These are phyloP conservation scores for Camillea tinctor DNA, from an alignment of 2,329 filamentous ascomycete genomes.

Conservation along the genomic window DNA sequence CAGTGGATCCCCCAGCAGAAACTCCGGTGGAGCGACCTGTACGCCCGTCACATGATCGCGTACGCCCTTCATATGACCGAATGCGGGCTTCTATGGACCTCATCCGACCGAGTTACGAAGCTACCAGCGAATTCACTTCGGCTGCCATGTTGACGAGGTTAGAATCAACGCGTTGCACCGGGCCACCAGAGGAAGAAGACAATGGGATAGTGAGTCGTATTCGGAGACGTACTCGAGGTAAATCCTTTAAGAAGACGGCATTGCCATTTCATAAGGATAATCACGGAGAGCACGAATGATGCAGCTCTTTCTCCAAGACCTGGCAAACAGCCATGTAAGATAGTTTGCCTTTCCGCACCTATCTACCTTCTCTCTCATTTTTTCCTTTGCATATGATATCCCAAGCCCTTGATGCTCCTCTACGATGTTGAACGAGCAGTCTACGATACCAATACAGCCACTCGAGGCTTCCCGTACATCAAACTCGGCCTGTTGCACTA, in stretches of 20 bases:
- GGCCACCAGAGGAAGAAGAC: conserved; percentile 12
- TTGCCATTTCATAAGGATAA: conserved; percentile 30
- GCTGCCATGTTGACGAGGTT: conserved; percentile 81
- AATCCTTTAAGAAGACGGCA: conserved; percentile 32
- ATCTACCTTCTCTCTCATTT: conserved; percentile 5
- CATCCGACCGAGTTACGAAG: conserved; percentile 79
- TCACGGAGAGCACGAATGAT: conserved; percentile 29
- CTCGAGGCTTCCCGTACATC: conserved; percentile 11
- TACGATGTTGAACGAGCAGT: conserved; percentile 28
- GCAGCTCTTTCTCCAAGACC: not conserved
- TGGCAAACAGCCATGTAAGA: conserved; percentile 9
- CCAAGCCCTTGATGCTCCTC: conserved; percentile 16
- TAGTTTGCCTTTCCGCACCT: conserved; percentile 5
- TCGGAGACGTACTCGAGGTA: conserved; percentile 34
- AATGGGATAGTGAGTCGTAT: conserved; percentile 32
- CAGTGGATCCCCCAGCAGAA: conserved; percentile 21
- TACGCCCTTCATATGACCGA: conserved; percentile 83
- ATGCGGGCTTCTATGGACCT: conserved; percentile 85
- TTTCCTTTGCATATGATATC: conserved; percentile 26
- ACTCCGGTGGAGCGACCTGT: conserved; percentile 24
- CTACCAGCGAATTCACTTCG: conserved; percentile 86
- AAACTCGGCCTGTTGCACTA: conserved; percentile 6
- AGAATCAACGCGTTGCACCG: conserved; percentile 65
- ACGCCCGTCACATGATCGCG: conserved; percentile 62
- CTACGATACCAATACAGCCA: conserved; percentile 24